A percentile compares a stretch with the other conserved stretches of the same genome.
Conservation (phyloP, 208 protist genomes). For the Acanthamoeba healyi region DNA sequence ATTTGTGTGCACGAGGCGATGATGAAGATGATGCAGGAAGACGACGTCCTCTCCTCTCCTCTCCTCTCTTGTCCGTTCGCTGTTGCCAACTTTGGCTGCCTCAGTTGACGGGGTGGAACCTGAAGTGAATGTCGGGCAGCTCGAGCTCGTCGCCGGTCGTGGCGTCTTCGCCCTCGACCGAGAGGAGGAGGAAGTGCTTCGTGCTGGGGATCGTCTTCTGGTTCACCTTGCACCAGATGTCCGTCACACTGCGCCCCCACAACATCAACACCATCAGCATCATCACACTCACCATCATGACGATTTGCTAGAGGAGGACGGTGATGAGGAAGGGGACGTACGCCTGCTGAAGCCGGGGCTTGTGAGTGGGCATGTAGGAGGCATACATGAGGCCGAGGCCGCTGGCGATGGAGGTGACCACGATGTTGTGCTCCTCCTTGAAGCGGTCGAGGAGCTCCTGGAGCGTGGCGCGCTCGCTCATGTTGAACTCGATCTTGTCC, state of each 20-base stretch:
- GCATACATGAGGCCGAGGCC: constrained; percentile 17
- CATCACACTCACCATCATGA: background rate
- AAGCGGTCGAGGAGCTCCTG: background rate
- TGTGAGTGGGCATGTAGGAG: constrained; percentile 22
- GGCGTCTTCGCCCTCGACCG: constrained; percentile 41
- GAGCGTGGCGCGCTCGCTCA: background rate
- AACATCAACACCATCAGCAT: background rate
- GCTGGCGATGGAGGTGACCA: constrained; percentile 43
- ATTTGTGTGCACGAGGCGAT: no score
- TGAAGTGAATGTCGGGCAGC: constrained; percentile 27
- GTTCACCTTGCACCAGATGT: constrained; percentile 10
- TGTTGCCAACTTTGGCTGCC: no score
- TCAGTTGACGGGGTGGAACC: background rate
- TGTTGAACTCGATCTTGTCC: constrained; percentile 39
- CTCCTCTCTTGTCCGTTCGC: background rate
- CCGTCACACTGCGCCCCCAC: background rate
- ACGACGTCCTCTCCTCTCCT: no score
- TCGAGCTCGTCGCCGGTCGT: background rate
- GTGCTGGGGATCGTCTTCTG: background rate
- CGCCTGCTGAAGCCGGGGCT: background rate
- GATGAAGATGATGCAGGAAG: no score
- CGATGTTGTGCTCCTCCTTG: background rate
- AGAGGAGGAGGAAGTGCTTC: constrained; percentile 25
- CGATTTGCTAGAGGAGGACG: background rate
- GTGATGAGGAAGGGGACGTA: background rate